A percentile compares a stretch with the other conserved stretches of the same genome.
These are phyloP conservation scores for Acarospora socialis DNA, from an alignment of 2,329 filamentous ascomycete genomes.

Conservation along the genomic window DNA sequence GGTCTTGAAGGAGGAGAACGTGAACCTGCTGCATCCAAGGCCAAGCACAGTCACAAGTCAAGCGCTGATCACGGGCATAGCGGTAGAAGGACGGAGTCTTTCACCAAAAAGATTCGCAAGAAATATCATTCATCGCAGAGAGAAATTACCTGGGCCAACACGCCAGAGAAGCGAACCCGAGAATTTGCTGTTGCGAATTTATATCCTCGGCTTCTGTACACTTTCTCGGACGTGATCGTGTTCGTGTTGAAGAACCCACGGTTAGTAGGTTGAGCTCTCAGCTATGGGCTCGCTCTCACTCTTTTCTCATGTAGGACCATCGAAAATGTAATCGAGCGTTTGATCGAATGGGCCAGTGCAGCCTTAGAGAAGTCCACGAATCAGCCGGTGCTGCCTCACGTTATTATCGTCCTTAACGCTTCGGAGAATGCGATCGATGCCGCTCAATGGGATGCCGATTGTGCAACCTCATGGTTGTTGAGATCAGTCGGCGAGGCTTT, in stretches of 20 bases:
- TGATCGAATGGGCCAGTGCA: slow-evolving; percentile 38
- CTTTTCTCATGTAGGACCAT: slow-evolving; percentile 21
- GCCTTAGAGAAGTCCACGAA: slow-evolving; percentile 40
- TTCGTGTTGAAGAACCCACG: slow-evolving; percentile 30
- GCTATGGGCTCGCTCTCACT: not conserved
- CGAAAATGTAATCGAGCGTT: slow-evolving; percentile 28
- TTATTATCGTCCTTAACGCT: slow-evolving; percentile 39
- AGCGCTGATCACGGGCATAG: slow-evolving; percentile 6
- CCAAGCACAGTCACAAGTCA: slow-evolving; percentile 1
- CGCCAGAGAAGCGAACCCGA: slow-evolving; percentile 21
- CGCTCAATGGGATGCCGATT: slow-evolving; percentile 30
- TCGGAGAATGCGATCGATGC: slow-evolving; percentile 25
- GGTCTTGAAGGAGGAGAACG: slow-evolving; percentile 37
- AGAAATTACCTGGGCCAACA: slow-evolving; percentile 22
- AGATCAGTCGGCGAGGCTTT: slow-evolving; percentile 21
- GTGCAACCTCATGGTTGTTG: slow-evolving; percentile 27
- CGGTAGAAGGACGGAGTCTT: slow-evolving; percentile 6
- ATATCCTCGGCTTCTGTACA: slow-evolving; percentile 33
- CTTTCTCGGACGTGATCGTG: slow-evolving; percentile 32
- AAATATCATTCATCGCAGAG: slow-evolving; percentile 7
- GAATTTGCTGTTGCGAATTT: slow-evolving; percentile 28
- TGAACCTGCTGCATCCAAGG: slow-evolving; percentile 17
- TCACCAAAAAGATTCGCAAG: slow-evolving; percentile 5
- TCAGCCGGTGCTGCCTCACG: slow-evolving; percentile 41
- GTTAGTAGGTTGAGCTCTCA: slow-evolving; percentile 12